Evolutionary conservation across 768 basidiomycete genomes (phyloP), one percentile per base, ranked within the genome.

Genomic region (Neoboletus magnificus): DNA sequence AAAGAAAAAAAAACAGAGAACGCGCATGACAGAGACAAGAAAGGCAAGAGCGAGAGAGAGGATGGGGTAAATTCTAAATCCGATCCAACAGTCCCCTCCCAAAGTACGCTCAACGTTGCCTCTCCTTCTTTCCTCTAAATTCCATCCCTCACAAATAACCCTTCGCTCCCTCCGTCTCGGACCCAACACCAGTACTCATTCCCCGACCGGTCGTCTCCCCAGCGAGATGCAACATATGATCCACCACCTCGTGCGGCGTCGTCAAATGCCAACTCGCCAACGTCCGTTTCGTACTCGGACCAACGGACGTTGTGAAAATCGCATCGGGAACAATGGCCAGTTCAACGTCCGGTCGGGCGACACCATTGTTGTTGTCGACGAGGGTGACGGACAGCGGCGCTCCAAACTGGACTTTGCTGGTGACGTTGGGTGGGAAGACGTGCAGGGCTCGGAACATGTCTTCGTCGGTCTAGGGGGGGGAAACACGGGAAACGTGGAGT

Each of bases 381-480:
- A 78, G 73, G 8, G 71, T 77, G 68, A 68, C 79, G 59, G 70
- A 84, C 52, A 86, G 73, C 22, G 83, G 89, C 51, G 74, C 79
- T 63, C 83, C 76, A 75, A 89, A 79, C 9, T 71, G 72, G 13
- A 78, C 73, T 54, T 74, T 76, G 45, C 61, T 77, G 29, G 64
- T 69, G 1, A 46, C 36, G 15, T 64, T 37, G 1, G 77, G 62
- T 0, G 75, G 74, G 74, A 89, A 89, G 59, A 87, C 76, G 23
- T 83, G 79, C 1, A 96, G 79, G 0, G 92, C 81, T 61, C 94
- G 87, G 89, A 98, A 98, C 96, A 99, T 99, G 77, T 99, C 96
- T 76, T 99, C 96, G 77, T 98, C 93, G 46, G 95, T 95, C 91
- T 89, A 32, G 27, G 29, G 29, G 10, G 9, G 5, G 1, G 29